Evolutionary conservation across 148 eudicot genomes (phyloP), one percentile per base, ranked within the genome.

Genomic region (Cornus controversa): DNA sequence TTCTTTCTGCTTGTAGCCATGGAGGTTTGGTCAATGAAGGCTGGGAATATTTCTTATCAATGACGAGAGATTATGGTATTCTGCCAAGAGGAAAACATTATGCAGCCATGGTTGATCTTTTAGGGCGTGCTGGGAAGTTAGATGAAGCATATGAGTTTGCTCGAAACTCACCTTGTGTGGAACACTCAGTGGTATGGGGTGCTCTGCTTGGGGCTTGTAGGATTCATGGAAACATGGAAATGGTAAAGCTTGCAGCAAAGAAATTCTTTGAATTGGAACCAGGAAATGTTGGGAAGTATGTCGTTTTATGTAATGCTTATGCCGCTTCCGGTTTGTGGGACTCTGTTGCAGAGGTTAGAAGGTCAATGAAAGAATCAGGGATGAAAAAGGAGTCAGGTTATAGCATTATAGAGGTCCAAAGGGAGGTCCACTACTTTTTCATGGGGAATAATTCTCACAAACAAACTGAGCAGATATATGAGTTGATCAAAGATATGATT

Each of bases 1-100:
- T 96, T 58, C 93, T 96, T 73, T 87, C 87, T 85, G 98, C 99
- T 80, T 96, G 99, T 84, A 90, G 95, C 84, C 97, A 91, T 86
- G 91, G 92, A 70, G 99, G 99, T 77, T 83, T 93, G 80, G 94
- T 96, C 25, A 79, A 85, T 70, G 86, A 93, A 79, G 98, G 97
- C 40, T 82, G 91, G 87, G 80, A 87, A 73, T 90, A 90, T 72
- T 93, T 93, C 75, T 73, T 70, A 6, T 90, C 89, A 28, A 91
- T 95, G 94, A 77, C 60, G 73, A 90, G 86, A 71, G 91, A 90
- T 76, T 90, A 84, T 85, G 90, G 91, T 11, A 86, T 94, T 80
- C 87, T 85, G 66, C 98, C 94, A 20, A 80, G 80, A 76, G 87
- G 76, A 70, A 92, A 92, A 76, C 98, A 94, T 76, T 92, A 83